A percentile compares a stretch with the other conserved stretches of the same genome.
phyloP scores from a whole-genome alignment of 2,329 filamentous ascomycete species.

The Aureobasidium subglaciale region DNA sequence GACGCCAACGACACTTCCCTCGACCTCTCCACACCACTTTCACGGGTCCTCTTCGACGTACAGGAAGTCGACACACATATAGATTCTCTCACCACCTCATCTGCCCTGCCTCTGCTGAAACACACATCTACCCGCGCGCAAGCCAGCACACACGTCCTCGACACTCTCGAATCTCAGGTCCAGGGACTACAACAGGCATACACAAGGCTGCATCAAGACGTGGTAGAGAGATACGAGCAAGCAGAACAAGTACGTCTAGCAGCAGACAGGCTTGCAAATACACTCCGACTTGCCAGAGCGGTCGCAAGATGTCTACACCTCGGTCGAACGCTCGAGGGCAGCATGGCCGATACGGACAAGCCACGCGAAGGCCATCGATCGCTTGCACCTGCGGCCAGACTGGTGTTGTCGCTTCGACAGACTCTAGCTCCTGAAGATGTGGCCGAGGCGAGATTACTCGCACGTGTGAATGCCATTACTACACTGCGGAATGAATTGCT shows the following conservation, averaged over 20 bases:
- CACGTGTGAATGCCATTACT: conserved; percentile 63
- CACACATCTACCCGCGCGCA: conserved; percentile 69
- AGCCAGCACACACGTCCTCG: conserved; percentile 64
- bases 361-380: conserved; percentile 57
- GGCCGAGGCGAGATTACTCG: conserved; percentile 70
- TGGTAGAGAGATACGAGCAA: conserved; percentile 74
- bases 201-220: conserved; percentile 75
- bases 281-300: conserved; percentile 66
- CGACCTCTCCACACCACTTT: conserved; percentile 89
- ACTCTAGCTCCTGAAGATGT: conserved; percentile 56
- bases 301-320: conserved; percentile 74
- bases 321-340: conserved; percentile 79
- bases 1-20: conserved; percentile 83
- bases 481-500: conserved; percentile 64
- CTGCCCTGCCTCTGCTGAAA: conserved; percentile 70
- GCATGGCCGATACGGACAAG: conserved; percentile 57
- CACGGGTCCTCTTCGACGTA: conserved; percentile 88
- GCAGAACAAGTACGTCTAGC: conserved; percentile 76
- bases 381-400: conserved; percentile 75
- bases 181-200: conserved; percentile 77
- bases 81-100: conserved; percentile 77
- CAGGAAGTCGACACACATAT: conserved; percentile 97
- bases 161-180: conserved; percentile 73
- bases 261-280: conserved; percentile 71
- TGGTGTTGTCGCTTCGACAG: conserved; percentile 67